These are phyloP conservation scores for Biancaea sappan DNA, from an alignment of 306 rosid species.

Conservation along the genomic window DNA sequence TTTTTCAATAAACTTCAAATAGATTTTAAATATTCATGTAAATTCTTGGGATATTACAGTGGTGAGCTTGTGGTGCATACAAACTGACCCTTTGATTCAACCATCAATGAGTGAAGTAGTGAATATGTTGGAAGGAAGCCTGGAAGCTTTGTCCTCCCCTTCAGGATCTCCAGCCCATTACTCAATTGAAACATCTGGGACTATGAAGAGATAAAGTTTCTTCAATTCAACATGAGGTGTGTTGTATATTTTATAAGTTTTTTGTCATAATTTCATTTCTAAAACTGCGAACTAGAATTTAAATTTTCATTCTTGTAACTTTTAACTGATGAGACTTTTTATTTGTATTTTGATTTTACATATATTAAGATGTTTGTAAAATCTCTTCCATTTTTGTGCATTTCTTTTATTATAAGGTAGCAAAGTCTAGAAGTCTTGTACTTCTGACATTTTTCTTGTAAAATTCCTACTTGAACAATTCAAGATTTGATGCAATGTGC, in stretches of 20 bases:
- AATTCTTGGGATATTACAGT: too few relatives aligned
- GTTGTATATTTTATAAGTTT: neutral
- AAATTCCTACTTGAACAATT: too few relatives aligned
- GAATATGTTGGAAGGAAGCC: slow-evolving; percentile 39
- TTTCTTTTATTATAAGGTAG: neutral
- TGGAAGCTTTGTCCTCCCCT: slow-evolving; percentile 28
- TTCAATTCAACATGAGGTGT: neutral
- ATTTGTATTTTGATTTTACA: neutral
- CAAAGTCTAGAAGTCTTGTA: too few relatives aligned
- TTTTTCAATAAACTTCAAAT: too few relatives aligned
- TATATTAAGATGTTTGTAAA: neutral
- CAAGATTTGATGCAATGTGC: too few relatives aligned
- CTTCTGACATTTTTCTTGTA: too few relatives aligned
- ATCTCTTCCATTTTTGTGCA: neutral
- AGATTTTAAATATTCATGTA: too few relatives aligned
- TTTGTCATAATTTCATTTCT: neutral
- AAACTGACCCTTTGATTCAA: slow-evolving; percentile 27
- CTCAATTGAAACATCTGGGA: neutral
- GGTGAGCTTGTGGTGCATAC: slow-evolving; percentile 33
- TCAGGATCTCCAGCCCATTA: neutral
- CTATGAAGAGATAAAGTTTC: neutral
- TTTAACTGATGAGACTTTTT: neutral
- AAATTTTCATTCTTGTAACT: neutral
- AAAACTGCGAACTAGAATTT: neutral
- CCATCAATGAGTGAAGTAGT: slow-evolving; percentile 36